These are phyloP conservation scores for Podospora sp. DNA, from an alignment of 495 filamentous ascomycete genomes.

Conservation along the genomic window DNA sequence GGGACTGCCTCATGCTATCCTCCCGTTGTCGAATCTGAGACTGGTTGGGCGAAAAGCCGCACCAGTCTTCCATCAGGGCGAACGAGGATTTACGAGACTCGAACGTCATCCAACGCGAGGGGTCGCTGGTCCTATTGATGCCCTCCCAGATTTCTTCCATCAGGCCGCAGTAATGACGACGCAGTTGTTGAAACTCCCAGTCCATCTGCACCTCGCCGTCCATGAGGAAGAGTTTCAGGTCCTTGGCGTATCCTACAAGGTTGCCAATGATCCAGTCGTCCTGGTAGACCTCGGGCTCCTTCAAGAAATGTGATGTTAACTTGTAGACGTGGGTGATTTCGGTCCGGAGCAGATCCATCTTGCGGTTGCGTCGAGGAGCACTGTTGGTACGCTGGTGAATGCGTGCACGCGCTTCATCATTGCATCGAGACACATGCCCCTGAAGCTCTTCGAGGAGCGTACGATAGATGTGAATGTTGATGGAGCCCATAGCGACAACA, in stretches of 20 bases:
- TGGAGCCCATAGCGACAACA: constrained; percentile 89
- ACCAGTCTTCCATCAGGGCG: constrained; percentile 98
- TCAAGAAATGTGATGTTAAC: constrained; percentile 87
- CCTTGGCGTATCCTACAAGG: constrained; percentile 85
- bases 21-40: constrained; percentile 78
- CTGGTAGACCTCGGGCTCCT: constrained; percentile 73
- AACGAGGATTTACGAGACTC: constrained; percentile 93
- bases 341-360: constrained; percentile 83
- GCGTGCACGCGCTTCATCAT: constrained; percentile 84
- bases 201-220: constrained; percentile 94
- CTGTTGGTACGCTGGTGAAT: constrained; percentile 80
- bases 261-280: constrained; percentile 94
- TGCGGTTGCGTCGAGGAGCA: constrained; percentile 71
- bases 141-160: constrained; percentile 92
- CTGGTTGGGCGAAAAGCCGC: constrained; percentile 93
- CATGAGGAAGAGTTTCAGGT: constrained; percentile 89
- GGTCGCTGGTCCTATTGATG: constrained; percentile 82
- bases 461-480: constrained; percentile 93
- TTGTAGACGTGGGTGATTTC: constrained; percentile 96
- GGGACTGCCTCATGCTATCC: constrained; percentile 81
- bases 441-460: constrained; percentile 89
- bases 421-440: constrained; percentile 75
- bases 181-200: constrained; percentile 91
- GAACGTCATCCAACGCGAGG: constrained; percentile 92
- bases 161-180: constrained; percentile 90